Base-by-base conservation (phyloP, 306 rosid species). In the Albizia julibrissin region DNA sequence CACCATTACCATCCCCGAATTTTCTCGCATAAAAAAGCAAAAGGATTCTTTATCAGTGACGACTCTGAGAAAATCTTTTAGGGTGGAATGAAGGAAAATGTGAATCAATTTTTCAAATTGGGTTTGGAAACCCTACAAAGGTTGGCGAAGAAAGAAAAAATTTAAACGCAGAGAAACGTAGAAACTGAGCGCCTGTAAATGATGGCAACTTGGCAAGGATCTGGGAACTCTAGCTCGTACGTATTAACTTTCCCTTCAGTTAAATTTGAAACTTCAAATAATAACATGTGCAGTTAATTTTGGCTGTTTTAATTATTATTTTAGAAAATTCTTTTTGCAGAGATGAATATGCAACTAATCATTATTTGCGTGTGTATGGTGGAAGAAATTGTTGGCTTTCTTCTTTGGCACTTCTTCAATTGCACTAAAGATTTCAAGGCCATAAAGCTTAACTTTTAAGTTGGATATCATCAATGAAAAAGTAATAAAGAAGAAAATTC, bases 111-210 rank as follows among this genome's bases (percentile, higher is more conserved):
- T 74, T 81, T 74, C 56, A 76, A 64, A 61, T 73, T 72, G 78
- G 80, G 59, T 47, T 77, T 69, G 67, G 81, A 81, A 86, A 89
- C 88, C 91, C 90, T 91, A 91, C 72, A 26, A 3, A 34, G 44
- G 52, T 40, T 33, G 19, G 31, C 21, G 71, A 26, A 6, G 34
- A 67, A 69, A 27, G 49, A 49, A 85, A 83, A 83, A 42, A 33
- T 76, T 91, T 85, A 56, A 87, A 84, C 40, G 33, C 65, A 31
- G 14, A 71, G 46, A 44, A 80, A 62, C 27, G 61, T 6, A 67
- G 29, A 54, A 44, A 66, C 80, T 54, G 84, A 39, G 89, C 87
- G 84, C 87, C 79, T 83, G 79, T 75, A 78, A 74, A 76, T 50
- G 79, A 40, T 39, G 46, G 47, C n/a, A n/a, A n/a, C n/a, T n/a